Evolutionary conservation across 2,329 filamentous ascomycete genomes (phyloP), one percentile per base, ranked within the genome.

Genomic region (Colletotrichum australisinense): DNA sequence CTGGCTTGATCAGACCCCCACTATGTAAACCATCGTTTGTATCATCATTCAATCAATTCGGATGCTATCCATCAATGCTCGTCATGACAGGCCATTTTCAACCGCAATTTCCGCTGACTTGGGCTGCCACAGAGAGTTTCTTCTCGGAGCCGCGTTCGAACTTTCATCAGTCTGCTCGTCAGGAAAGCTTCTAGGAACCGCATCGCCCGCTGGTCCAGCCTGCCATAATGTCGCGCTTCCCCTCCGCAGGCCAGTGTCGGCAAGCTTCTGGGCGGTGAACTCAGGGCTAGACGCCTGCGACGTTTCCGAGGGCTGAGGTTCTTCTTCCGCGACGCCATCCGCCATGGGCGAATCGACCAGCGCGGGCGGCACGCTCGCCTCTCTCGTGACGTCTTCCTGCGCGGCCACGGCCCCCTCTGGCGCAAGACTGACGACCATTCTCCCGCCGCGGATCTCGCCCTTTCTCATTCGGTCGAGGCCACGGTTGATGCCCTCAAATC

Each of bases 401-500:
- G 38, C n/a, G 19, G 26, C 28, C 53, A 1, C 42, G 7, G 7
- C 19, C 1, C 6, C 46, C 12, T 60, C 56, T 4, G 22, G 26
- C 2, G 26, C 24, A 1, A 73, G 67, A 24, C 70, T 73, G 14
- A 94, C 90, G n/a, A 95, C 91, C 57, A 95, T 84, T 58, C 93
- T 88, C 14, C 92, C 92, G 1, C 93, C 93, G 63, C 90, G 91
- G 11, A 93, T 89, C 67, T 90, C 89, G 0, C 93, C 92, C 72
- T 86, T 87, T 16, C 92, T 86, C 86, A 95, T 88, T 5, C 87
- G 84, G 77, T 94, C 91, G 35, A 95, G 81, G 0, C 90, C 92
- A 8, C 84, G 85, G 78, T 95, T 95, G n/a, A 95, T 88, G 0
- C 88, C 91, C 3, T 86, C 88, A 2, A 95, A 79, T 0, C 93